Conservation (phyloP, 2,329 filamentous ascomycete species). For the Coniochaeta sp. region DNA sequence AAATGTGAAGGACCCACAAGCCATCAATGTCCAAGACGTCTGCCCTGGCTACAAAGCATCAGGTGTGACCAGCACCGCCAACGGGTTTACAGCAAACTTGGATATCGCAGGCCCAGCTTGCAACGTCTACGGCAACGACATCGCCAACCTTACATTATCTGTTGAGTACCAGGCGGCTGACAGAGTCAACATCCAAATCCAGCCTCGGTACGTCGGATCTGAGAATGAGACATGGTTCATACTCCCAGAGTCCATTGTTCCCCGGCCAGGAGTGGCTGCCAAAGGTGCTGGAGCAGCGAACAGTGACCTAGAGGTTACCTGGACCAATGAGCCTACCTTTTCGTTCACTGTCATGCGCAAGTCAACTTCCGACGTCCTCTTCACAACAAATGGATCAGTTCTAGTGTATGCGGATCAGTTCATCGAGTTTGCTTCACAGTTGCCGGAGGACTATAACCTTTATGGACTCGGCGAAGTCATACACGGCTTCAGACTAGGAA, state of each 20-base stretch:
- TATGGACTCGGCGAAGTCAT: slow-evolving; percentile 71
- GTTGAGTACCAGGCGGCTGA: slow-evolving; percentile 60
- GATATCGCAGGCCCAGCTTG: slow-evolving; percentile 62
- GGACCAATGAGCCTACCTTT: slow-evolving; percentile 52
- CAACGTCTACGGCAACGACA: slow-evolving; percentile 71
- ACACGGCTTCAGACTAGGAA: slow-evolving; percentile 61
- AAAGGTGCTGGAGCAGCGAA: slow-evolving; percentile 35
- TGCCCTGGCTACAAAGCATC: slow-evolving; percentile 64
- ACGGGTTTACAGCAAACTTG: slow-evolving; percentile 61
- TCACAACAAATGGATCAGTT: slow-evolving; percentile 55
- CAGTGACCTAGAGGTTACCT: slow-evolving; percentile 46
- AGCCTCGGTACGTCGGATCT: slow-evolving; percentile 52
- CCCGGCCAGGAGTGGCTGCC: slow-evolving; percentile 38
- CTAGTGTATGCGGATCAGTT: slow-evolving; percentile 73
- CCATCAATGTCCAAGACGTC: slow-evolving; percentile 52
- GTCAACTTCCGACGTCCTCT: slow-evolving; percentile 56
- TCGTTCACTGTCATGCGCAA: slow-evolving; percentile 56
- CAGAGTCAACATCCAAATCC: slow-evolving; percentile 63
- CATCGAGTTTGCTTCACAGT: slow-evolving; percentile 59
- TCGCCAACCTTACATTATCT: slow-evolving; percentile 56
- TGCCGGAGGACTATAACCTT: slow-evolving; percentile 66
- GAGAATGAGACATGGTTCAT: slow-evolving; percentile 61
- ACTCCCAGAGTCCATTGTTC: slow-evolving; percentile 55
- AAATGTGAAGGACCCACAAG: slow-evolving; percentile 57
- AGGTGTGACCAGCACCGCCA: slow-evolving; percentile 43